Conservation (phyloP, 257 asterid genomes). For the Jacaranda copaia region DNA sequence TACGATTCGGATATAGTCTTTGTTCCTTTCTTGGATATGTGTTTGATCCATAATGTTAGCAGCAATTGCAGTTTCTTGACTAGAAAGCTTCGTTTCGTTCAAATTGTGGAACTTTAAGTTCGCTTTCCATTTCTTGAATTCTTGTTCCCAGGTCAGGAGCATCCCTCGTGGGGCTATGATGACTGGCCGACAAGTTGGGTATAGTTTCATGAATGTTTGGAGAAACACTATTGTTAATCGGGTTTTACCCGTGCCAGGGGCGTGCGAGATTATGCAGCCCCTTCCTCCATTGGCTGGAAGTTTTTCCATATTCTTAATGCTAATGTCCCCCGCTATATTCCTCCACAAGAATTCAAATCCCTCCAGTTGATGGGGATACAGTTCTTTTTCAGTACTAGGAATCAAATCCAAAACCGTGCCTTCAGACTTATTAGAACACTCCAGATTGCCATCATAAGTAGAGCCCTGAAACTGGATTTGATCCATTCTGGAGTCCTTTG, state of each 20-base stretch:
- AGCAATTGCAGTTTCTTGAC: slow-evolving; percentile 41
- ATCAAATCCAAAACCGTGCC: slow-evolving; percentile 68
- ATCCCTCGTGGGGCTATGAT: slow-evolving; percentile 77
- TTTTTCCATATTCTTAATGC: slow-evolving; percentile 48
- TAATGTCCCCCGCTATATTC: slow-evolving; percentile 67
- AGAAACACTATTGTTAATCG: slow-evolving; percentile 70
- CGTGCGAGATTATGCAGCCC: slow-evolving; percentile 89
- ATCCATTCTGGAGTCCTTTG: background rate
- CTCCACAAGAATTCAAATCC: slow-evolving; percentile 74
- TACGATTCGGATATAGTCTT: slow-evolving; percentile 36
- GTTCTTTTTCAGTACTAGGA: slow-evolving; percentile 39
- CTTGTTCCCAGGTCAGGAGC: slow-evolving; percentile 79
- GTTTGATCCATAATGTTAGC: background rate
- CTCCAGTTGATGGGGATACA: slow-evolving; percentile 72
- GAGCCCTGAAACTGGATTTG: slow-evolving; percentile 31
- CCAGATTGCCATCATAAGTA: background rate
- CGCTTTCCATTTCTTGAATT: slow-evolving; percentile 63
- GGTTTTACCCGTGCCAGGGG: slow-evolving; percentile 93
- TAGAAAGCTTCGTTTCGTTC: slow-evolving; percentile 49
- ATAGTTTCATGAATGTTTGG: slow-evolving; percentile 59
- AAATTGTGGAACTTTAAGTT: slow-evolving; percentile 66
- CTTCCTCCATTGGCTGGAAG: slow-evolving; percentile 46
- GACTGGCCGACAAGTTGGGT: slow-evolving; percentile 65
- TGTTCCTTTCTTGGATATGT: background rate
- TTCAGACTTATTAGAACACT: background rate